These are phyloP conservation scores for Medicago ruthenica DNA, from an alignment of 306 rosid species.

Conservation along the genomic window DNA sequence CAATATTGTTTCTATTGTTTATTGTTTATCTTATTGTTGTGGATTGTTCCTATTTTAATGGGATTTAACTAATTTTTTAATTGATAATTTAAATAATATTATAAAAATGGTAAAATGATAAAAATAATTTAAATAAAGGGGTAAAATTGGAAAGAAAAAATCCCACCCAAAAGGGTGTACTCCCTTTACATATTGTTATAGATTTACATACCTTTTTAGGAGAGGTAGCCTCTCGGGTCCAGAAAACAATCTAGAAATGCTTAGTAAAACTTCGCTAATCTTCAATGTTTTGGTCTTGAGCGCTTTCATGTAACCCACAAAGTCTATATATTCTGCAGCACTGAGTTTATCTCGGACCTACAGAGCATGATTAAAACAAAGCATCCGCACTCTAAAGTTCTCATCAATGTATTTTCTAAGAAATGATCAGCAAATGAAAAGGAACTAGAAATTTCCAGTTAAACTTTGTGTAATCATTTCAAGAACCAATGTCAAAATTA, in stretches of 20 bases:
- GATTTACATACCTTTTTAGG: slow-evolving; percentile 60
- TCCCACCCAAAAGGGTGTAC: too few relatives aligned
- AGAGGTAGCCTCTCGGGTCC: slow-evolving; percentile 80
- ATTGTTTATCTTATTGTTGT: too few relatives aligned
- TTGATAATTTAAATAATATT: too few relatives aligned
- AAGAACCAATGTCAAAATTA: slow-evolving; percentile 33
- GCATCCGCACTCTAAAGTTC: slow-evolving; percentile 31
- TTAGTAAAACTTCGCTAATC: slow-evolving; percentile 72
- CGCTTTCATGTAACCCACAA: slow-evolving; percentile 85
- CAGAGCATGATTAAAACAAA: slow-evolving; percentile 39
- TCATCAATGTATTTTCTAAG: slow-evolving; percentile 20
- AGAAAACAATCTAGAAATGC: slow-evolving; percentile 76
- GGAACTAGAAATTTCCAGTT: slow-evolving; percentile 21
- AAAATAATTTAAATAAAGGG: too few relatives aligned
- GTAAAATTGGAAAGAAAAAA: too few relatives aligned
- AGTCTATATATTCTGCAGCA: slow-evolving; percentile 71
- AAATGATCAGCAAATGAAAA: slow-evolving; percentile 22
- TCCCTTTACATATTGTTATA: too few relatives aligned
- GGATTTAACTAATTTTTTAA: too few relatives aligned
- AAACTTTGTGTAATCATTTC: slow-evolving; percentile 21
- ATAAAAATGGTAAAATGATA: too few relatives aligned
- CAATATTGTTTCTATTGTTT: too few relatives aligned
- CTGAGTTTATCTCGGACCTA: slow-evolving; percentile 87
- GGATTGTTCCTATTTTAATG: too few relatives aligned
- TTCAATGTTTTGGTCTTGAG: slow-evolving; percentile 86